Evolutionary conservation across 257 asterid species (phyloP), one percentile per base, ranked within the genome.

Genomic region (Salvia miltiorrhiza): DNA sequence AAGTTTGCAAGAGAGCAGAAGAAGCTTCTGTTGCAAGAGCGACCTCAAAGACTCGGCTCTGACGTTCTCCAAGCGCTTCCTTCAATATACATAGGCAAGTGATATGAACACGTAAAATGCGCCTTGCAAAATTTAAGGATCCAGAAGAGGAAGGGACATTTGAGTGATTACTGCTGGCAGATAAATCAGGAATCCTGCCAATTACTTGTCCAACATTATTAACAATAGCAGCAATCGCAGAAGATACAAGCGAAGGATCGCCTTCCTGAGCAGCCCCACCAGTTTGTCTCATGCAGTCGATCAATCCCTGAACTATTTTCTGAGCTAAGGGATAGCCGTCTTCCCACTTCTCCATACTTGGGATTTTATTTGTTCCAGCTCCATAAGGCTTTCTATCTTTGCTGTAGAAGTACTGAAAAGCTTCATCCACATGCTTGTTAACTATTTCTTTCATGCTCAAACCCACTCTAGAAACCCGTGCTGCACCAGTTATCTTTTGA

Each of bases 211-310:
- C 97, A 58, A 88, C 86, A 66, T 75, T 94, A 77, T 81, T 76
- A 35, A 94, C 79, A 76, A 94, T 86, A 58, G 98, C 98, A 73
- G 96, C 86, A 80, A 94, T 81, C 43, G 99, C 99, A 23, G 96
- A 91, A 30, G 99, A 89, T 60, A 94, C 96, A 85, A 94, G 80
- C 20, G 87, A 82, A 57, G 99, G 99, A 67, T 91, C 98, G 35
- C 98, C 99, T 88, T 94, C 99, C 84, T 94, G 99, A 76, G 99
- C 99, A 30, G 99, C 98, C 76, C 99, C 99, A 58, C 99, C 99
- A 71, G 99, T 94, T 81, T 91, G 97, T 71, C 90, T 92, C 95
- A 94, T 94, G 86, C 99, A 94, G 65, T 94, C 99, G 82, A 91
- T 82, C 83, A 94, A 80, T 61, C 97, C 95, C 72, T 77, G 73